phyloP scores from a whole-genome alignment of 2,329 filamentous ascomycete species.

The Ophiosphaerella narmari region DNA sequence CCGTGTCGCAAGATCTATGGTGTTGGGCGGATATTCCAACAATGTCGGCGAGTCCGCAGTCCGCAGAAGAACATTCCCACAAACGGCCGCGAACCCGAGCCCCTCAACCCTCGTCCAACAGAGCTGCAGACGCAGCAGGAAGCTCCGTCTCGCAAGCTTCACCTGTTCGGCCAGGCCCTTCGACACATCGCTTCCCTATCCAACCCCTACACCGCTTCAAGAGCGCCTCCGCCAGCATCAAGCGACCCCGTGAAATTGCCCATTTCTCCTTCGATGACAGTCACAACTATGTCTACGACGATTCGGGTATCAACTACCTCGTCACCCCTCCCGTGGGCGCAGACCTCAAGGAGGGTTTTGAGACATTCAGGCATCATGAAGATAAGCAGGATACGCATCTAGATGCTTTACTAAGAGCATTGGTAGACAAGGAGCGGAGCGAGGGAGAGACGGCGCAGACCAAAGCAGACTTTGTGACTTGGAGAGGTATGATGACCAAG shows the following conservation, averaged over 20 bases:
- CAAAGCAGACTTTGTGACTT: conserved; percentile 83
- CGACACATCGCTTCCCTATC: conserved; percentile 31
- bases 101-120: conserved; percentile 30
- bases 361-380: conserved; percentile 81
- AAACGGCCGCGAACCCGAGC: conserved; percentile 41
- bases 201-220: conserved; percentile 41
- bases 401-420: conserved; percentile 77
- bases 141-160: neutral
- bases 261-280: conserved; percentile 92
- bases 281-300: conserved; percentile 75
- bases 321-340: conserved; percentile 74
- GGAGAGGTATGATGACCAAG: conserved; percentile 99
- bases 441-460: conserved; percentile 62
- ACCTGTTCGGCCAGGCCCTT: neutral
- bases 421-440: conserved; percentile 73
- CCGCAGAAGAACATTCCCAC: conserved; percentile 26
- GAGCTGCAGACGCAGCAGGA: neutral
- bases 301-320: conserved; percentile 84
- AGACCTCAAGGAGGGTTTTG: conserved; percentile 80
- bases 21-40: conserved; percentile 1
- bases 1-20: no score
- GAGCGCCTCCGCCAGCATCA: conserved; percentile 40
- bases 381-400: conserved; percentile 85
- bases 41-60: conserved; percentile 6
- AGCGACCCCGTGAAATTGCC: conserved; percentile 73